Percentiles rank a stretch among this genome's conserved stretches.
Conservation (phyloP, 2,329 filamentous ascomycete species). For the Aspergillus sclerotialis region DNA sequence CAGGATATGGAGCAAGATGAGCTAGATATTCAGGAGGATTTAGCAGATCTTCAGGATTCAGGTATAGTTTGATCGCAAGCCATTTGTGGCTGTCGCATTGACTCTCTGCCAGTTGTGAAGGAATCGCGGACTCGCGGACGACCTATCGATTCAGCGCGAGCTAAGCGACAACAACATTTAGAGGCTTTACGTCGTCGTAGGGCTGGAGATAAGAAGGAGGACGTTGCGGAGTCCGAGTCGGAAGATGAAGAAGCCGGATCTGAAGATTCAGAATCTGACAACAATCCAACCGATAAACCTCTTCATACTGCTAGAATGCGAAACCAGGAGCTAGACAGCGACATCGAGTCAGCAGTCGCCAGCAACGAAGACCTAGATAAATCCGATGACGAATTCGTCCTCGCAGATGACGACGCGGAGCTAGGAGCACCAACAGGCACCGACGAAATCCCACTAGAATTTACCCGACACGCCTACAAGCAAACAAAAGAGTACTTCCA, state of each 20-base stretch:
- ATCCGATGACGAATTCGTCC: conserved; percentile 59
- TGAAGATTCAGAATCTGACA: conserved; percentile 12
- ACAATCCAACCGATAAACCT: conserved; percentile 5
- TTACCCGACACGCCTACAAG: conserved; percentile 59
- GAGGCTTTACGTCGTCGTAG: conserved; percentile 37
- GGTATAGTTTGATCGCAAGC: conserved; percentile 16
- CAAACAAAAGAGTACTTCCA: conserved; percentile 67
- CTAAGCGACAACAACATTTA: conserved; percentile 33
- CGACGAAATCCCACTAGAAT: conserved; percentile 59
- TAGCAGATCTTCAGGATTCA: conserved; percentile 39
- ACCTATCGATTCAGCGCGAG: conserved; percentile 31
- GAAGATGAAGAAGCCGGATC: conserved; percentile 14
- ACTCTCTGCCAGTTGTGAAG: conserved; percentile 22
- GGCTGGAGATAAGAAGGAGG: conserved; percentile 31
- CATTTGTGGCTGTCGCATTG: not conserved
- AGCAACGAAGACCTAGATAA: conserved; percentile 44
- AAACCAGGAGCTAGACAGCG: conserved; percentile 19
- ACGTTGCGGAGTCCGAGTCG: conserved; percentile 18
- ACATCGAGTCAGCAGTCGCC: conserved; percentile 20
- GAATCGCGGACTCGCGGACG: conserved; percentile 36
- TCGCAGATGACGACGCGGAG: conserved; percentile 53
- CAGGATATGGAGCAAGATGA: conserved; percentile 23
- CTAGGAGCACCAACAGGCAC: conserved; percentile 49
- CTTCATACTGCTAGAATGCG: conserved; percentile 4
- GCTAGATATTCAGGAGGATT: conserved; percentile 39